Conservation (phyloP, 495 filamentous ascomycete genomes). For the Sporormia fimetaria region DNA sequence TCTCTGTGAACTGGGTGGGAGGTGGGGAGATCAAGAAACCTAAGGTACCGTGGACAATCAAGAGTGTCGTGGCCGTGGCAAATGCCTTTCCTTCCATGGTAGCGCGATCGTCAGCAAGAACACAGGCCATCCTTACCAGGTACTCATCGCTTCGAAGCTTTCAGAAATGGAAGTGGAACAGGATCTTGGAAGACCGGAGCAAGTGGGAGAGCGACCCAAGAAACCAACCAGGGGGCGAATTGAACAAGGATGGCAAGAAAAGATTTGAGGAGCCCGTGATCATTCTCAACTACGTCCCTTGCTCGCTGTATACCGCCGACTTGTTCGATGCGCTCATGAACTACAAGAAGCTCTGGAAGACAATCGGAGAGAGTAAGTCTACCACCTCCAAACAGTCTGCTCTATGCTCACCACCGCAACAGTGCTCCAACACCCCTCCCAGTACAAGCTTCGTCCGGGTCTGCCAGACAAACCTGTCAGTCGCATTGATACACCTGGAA, state of each 20-base stretch:
- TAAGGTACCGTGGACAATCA: constrained; percentile 27
- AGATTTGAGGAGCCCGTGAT: constrained; percentile 25
- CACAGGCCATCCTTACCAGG: constrained; percentile 26
- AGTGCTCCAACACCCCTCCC: constrained; percentile 20
- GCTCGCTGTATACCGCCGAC: constrained; percentile 30
- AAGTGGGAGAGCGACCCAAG: constrained; percentile 14
- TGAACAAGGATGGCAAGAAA: constrained; percentile 19
- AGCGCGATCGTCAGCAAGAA: constrained; percentile 27
- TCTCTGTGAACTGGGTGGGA: constrained; percentile 33
- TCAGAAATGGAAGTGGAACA: constrained; percentile 25
- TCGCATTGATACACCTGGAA: background rate
- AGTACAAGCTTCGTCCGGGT: constrained; percentile 12
- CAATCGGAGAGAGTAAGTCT: constrained; percentile 23
- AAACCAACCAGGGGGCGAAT: constrained; percentile 15
- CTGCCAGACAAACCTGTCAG: background rate
- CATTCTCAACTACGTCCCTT: constrained; percentile 30
- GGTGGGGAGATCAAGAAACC: constrained; percentile 32
- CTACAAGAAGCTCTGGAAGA: constrained; percentile 29
- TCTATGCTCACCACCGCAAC: background rate
- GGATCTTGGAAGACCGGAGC: constrained; percentile 5
- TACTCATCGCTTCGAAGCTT: constrained; percentile 30
- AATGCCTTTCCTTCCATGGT: constrained; percentile 31
- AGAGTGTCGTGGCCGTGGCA: constrained; percentile 27
- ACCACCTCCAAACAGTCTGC: background rate
- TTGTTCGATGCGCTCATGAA: constrained; percentile 31